These are phyloP conservation scores for Celoporthe dispersa DNA, from an alignment of 2,329 filamentous ascomycete species.

Conservation along the genomic window DNA sequence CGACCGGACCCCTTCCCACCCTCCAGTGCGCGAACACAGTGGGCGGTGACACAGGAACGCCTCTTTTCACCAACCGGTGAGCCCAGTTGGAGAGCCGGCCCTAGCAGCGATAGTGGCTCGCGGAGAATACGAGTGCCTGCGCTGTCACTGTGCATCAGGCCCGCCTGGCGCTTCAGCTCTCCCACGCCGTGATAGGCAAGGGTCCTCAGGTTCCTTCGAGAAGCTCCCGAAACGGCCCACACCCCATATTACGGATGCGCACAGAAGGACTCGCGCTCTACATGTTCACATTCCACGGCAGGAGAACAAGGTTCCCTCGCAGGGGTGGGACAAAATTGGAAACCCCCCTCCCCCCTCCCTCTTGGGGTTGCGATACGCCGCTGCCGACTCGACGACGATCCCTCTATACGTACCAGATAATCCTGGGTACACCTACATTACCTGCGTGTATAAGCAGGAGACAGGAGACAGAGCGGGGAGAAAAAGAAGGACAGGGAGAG, in stretches of 20 bases:
- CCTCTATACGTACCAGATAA: conserved; percentile 2
- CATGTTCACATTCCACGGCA: conserved; percentile 29
- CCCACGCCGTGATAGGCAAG: conserved; percentile 19
- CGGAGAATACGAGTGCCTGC: conserved; percentile 42
- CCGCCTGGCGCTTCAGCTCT: conserved; percentile 21
- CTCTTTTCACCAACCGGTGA: conserved; percentile 37
- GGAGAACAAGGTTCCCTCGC: conserved; percentile 16
- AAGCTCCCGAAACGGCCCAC: conserved; percentile 25
- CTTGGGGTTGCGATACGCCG: conserved; percentile 30
- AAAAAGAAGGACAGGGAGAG: too few species aligned
- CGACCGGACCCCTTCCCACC: conserved; percentile 1
- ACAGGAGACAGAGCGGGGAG: conserved; percentile 9
- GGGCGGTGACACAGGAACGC: conserved; percentile 41
- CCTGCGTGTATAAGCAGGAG: conserved; percentile 24
- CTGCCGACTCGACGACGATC: neutral
- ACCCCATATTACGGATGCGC: conserved; percentile 28
- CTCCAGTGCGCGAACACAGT: conserved; percentile 31
- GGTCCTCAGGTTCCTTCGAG: conserved; percentile 24
- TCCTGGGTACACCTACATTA: conserved; percentile 13
- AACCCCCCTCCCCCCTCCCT: neutral
- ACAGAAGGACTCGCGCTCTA: conserved; percentile 25
- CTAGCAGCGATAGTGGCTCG: conserved; percentile 32
- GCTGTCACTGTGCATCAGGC: conserved; percentile 36
- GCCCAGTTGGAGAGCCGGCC: conserved; percentile 39
- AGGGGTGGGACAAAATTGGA: conserved; percentile 22